Conservation (phyloP, 768 basidiomycete species). For the Boletus rex-veris region DNA sequence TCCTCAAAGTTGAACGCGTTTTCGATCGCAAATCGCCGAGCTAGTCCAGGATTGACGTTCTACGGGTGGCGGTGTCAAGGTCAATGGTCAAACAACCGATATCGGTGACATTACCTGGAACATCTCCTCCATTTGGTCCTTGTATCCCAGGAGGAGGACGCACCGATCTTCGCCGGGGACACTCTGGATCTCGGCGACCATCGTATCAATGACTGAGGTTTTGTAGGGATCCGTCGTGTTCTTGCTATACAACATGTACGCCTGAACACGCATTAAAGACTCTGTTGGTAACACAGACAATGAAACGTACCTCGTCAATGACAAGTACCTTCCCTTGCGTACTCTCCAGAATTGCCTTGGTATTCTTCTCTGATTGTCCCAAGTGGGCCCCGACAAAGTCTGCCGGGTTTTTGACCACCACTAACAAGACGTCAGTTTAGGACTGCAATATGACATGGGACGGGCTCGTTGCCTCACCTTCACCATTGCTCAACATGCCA, state of each 20-base stretch:
- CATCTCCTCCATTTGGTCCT: slow-evolving; percentile 67
- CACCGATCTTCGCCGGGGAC: slow-evolving; percentile 69
- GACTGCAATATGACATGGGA: neutral
- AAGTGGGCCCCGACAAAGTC: slow-evolving; percentile 60
- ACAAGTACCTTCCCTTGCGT: slow-evolving; percentile 65
- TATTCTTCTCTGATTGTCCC: slow-evolving; percentile 61
- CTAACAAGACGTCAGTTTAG: slow-evolving; percentile 30
- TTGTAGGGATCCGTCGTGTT: slow-evolving; percentile 49
- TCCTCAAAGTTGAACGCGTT: slow-evolving; percentile 67
- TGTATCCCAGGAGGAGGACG: slow-evolving; percentile 64
- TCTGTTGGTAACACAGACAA: neutral
- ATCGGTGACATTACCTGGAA: slow-evolving; percentile 50
- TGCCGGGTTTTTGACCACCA: slow-evolving; percentile 64
- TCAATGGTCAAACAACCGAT: neutral
- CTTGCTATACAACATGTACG: slow-evolving; percentile 62
- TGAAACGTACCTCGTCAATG: slow-evolving; percentile 57
- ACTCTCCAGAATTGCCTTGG: slow-evolving; percentile 58
- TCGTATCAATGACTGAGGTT: slow-evolving; percentile 69
- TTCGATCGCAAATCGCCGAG: slow-evolving; percentile 66
- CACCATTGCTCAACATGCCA: slow-evolving; percentile 64
- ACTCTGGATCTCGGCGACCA: slow-evolving; percentile 72
- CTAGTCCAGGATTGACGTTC: slow-evolving; percentile 71
- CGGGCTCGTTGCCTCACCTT: slow-evolving; percentile 43
- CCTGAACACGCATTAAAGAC: slow-evolving; percentile 36
- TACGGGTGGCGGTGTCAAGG: slow-evolving; percentile 21